Evolutionary conservation across 2,329 filamentous ascomycete species (phyloP), one percentile per base, ranked within the genome.

Genomic region (Metarhizium humberi): DNA sequence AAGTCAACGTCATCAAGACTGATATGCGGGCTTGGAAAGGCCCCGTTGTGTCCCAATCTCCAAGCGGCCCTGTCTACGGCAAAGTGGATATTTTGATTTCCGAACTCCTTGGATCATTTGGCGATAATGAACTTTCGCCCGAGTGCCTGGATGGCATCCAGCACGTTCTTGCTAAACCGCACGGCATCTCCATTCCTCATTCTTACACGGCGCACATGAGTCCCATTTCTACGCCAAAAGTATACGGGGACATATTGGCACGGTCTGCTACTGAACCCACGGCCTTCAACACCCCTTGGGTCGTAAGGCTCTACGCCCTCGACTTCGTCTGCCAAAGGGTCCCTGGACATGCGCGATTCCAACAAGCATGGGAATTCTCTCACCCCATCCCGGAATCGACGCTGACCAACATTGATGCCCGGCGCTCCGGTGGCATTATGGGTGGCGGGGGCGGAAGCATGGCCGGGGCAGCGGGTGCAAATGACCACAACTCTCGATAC

Each of bases 1-100:
- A 80, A 53, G 92, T 96, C 20, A 92, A 86, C 2, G 82, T 99
- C 36, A 86, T 97, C 60, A 95, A 96, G 73, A 95, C 91, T 1
- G 94, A 99, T 69, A 99, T 99, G 94, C 86, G 94, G 51, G 87
- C 87, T 57, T 99, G 95, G 95, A 88, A 88, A 64, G 95, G 95
- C 0, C 92, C 92, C 1, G 67, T 81, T 1, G 65, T 79, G 18
- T 72, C 75, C 51, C 68, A 73, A 58, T 69, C 74, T 8, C 63
- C 70, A 4, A 66, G 73, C 46, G 71, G 75, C 3, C 75, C 77
- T 14, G 73, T 78, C 6, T 74, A 82, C 60, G 79, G 81, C 61
- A 84, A 86, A 65, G 87, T 99, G 46, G 94, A 99, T 69, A 96
- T 99, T 54, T 75, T 99, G 3, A 85, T 99, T 32, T 96, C 92